Base-by-base conservation (phyloP, 2,329 filamentous ascomycete species). In the Macrophomina phaseolina region DNA sequence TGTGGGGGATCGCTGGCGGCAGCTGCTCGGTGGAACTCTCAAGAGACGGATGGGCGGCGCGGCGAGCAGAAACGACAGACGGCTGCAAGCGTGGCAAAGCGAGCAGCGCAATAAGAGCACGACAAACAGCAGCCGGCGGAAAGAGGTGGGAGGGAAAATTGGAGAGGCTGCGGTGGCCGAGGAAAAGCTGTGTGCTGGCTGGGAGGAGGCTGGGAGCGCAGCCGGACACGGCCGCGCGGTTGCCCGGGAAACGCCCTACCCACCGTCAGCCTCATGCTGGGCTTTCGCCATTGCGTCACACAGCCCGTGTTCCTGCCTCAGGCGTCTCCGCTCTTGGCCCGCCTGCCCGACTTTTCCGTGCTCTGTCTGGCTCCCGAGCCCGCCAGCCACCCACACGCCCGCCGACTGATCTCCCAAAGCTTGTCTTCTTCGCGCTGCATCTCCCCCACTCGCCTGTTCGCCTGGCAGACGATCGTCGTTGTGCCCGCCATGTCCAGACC, bases 1-100 rank as follows among this genome's bases (percentile, higher is more conserved):
- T 56, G 51, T 48, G 62, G 62, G 62, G 62, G 38, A 46, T 65
- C 62, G 62, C 51, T 64, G 61, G 40, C 36, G 62, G 51, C 51
- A 14, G 63, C 53, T 23, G 23, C 23, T 52, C 51, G 63, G 63
- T n/a, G 63, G 14, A n/a, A 53, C 40, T 65, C 34, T 38, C 46
- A 18, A 40, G n/a, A 38, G 52, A n/a, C 8, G 55, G n/a, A 23
- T 34, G 32, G 40, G 30, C 30, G 28, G 51, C 61, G 51, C 62
- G 51, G 14, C 48, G 51, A 38, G 52, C 40, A 49, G 51, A 48
- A 65, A 56, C 18, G 51, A 56, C 51, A 18, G 62, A 46, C 40
- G 4, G 58, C 42, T 40, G 45, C 42, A 38, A 30, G n/a, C 48
- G 58, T 49, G 58, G 58, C 58, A n/a, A 38, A 28, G 55, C 1